These are phyloP conservation scores for Bacterosira constricta DNA, from an alignment of 108 stramenopile species.

Conservation along the genomic window DNA sequence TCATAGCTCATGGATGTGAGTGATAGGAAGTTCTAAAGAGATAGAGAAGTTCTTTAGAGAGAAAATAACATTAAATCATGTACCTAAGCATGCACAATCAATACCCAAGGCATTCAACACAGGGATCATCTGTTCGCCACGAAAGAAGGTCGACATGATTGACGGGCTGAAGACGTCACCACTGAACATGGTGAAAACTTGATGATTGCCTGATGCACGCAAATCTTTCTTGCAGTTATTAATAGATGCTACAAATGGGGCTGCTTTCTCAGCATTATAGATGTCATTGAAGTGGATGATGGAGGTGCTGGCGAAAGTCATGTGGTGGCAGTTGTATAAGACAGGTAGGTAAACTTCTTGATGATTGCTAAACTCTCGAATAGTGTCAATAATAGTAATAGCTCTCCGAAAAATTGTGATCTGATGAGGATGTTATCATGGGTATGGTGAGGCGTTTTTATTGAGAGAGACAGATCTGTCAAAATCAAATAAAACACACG, in stretches of 20 bases:
- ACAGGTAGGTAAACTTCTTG: no score
- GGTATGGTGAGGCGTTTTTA: no score
- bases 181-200: conserved; percentile 34
- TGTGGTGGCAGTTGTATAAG: no score
- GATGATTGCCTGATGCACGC: not conserved
- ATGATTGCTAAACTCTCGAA: no score
- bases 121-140: conserved; percentile 54
- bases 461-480: no score
- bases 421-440: no score
- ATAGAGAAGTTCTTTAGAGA: not conserved
- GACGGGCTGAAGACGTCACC: conserved; percentile 52
- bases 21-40: no score
- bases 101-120: conserved; percentile 36
- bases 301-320: conserved; percentile 7
- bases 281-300: conserved; percentile 54
- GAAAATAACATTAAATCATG: not conserved
- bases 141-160: conserved; percentile 40
- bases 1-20: not conserved
- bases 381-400: no score
- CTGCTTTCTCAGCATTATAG: conserved; percentile 42
- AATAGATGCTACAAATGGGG: conserved; percentile 26
- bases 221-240: not conserved
- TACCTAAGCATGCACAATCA: conserved; percentile 40
- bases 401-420: no score
- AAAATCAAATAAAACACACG: no score